Conservation (phyloP, 164 flowering plant species). For the Vitis amurensis region DNA sequence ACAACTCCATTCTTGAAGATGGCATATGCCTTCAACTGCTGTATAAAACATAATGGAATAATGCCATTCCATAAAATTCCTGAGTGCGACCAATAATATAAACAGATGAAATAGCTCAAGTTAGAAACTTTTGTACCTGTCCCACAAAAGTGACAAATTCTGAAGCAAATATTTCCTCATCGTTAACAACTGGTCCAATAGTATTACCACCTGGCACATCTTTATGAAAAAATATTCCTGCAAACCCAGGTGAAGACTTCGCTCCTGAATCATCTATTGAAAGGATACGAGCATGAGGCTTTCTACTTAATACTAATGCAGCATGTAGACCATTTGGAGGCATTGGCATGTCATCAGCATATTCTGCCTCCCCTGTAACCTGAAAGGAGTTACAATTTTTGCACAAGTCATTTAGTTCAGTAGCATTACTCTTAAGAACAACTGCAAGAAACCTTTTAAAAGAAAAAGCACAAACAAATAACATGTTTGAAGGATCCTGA, state of each 20-base stretch:
- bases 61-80: not conserved
- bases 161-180: slow-evolving; percentile 90
- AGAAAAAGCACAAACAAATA: no score
- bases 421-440: no score
- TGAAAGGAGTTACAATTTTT: slow-evolving; percentile 20
- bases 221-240: slow-evolving; percentile 71
- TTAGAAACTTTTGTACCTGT: slow-evolving; percentile 51
- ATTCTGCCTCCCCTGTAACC: slow-evolving; percentile 96
- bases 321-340: slow-evolving; percentile 82
- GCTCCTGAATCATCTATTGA: slow-evolving; percentile 75
- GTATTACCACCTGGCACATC: slow-evolving; percentile 74
- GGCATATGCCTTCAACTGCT: not conserved
- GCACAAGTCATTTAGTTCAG: no score
- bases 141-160: slow-evolving; percentile 89
- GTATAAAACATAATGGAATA: not conserved
- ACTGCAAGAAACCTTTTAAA: no score
- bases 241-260: slow-evolving; percentile 75
- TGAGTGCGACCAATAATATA: not conserved
- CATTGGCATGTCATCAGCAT: slow-evolving; percentile 76
- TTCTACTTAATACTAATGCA: slow-evolving; percentile 71
- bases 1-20: not conserved
- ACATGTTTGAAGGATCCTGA: no score
- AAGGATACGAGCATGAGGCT: slow-evolving; percentile 85
- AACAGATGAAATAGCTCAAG: not conserved
- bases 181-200: slow-evolving; percentile 68